A percentile compares a stretch with the other conserved stretches of the same genome.
These are phyloP conservation scores for Plectranthus barbatus DNA, from an alignment of 257 asterid species.

Conservation along the genomic window DNA sequence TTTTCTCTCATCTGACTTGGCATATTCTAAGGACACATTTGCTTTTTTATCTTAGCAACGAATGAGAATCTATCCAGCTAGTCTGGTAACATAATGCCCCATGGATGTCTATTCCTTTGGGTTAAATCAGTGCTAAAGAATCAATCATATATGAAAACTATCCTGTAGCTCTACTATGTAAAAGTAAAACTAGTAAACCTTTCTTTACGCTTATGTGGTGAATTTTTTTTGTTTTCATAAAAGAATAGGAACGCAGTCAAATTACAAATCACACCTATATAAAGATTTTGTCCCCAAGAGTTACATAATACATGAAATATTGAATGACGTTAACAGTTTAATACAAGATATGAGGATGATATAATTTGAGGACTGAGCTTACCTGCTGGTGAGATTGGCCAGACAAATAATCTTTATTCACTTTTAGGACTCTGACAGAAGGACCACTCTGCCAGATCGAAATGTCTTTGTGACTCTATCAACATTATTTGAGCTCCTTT, in stretches of 20 bases:
- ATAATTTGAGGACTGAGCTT: slow-evolving; percentile 10
- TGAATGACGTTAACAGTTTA: neutral
- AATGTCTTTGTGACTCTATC: slow-evolving; percentile 11
- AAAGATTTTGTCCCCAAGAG: neutral
- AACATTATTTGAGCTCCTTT: slow-evolving; percentile 8
- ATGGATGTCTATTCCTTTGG: neutral
- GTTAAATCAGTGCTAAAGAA: neutral
- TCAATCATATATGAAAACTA: neutral
- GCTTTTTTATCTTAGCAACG: slow-evolving; percentile 5
- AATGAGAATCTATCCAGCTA: slow-evolving; percentile 8
- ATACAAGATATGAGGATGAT: slow-evolving; percentile 6
- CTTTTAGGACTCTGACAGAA: slow-evolving; percentile 2
- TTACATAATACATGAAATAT: slow-evolving; percentile 7
- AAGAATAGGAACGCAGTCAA: neutral
- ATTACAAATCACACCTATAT: slow-evolving; percentile 8
- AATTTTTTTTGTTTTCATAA: neutral
- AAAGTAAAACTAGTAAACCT: neutral
- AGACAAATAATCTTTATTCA: slow-evolving; percentile 4
- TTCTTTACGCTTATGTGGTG: neutral
- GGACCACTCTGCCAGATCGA: slow-evolving; percentile 9
- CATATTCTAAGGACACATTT: slow-evolving; percentile 6
- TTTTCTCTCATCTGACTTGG: neutral
- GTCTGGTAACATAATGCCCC: neutral
- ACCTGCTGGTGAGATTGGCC: slow-evolving; percentile 16
- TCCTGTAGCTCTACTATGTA: neutral